Conservation (phyloP, 106 monocot genomes). For the Vanilla planifolia region DNA sequence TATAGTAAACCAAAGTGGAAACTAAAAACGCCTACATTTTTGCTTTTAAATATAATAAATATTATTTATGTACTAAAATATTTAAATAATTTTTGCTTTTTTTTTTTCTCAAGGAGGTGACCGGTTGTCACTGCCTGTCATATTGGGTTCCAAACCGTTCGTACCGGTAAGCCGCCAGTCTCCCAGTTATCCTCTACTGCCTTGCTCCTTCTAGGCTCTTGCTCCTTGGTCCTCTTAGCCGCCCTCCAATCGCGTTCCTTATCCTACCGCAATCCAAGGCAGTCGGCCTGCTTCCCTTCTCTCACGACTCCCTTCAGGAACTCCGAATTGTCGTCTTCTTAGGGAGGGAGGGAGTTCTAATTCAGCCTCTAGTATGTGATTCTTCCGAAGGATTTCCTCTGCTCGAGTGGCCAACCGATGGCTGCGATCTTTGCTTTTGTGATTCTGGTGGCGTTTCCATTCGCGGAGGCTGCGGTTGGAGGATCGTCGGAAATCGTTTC, state of each 20-base stretch:
- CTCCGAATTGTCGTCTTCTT: background rate
- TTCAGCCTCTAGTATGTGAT: constrained; percentile 1
- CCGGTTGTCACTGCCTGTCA: no score
- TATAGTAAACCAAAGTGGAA: no score
- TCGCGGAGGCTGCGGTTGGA: background rate
- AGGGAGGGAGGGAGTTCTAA: background rate
- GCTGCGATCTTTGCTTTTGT: background rate
- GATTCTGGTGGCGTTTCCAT: constrained; percentile 4
- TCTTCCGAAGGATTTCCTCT: background rate
- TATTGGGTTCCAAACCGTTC: no score
- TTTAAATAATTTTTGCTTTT: no score
- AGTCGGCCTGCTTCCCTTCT: background rate
- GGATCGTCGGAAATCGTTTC: background rate
- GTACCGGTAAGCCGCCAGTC: no score
- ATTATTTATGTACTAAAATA: no score
- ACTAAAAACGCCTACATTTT: no score
- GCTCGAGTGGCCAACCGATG: background rate
- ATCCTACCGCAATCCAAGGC: no score
- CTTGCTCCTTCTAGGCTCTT: no score
- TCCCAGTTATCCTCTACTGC: no score
- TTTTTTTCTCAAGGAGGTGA: no score
- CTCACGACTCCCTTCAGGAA: background rate
- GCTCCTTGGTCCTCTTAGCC: background rate
- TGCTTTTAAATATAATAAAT: no score
- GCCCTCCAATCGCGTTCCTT: background rate